Percentiles rank a stretch among this genome's conserved stretches.
phyloP scores from a whole-genome alignment of 176 grass and related monocot genomes.

The Phoenix roebelenii region DNA sequence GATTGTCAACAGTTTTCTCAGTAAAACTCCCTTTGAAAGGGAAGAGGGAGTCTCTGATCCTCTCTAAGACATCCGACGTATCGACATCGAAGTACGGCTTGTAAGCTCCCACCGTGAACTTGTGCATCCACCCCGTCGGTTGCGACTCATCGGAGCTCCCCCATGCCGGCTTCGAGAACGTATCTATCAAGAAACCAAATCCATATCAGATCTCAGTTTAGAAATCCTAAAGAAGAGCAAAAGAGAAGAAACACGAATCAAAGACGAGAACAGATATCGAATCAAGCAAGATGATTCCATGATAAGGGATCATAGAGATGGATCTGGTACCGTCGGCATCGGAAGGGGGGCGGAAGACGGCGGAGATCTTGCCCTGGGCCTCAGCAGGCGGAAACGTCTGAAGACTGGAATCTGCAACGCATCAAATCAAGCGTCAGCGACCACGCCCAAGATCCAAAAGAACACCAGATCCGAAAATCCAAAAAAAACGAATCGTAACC shows the following conservation, averaged over 20 bases:
- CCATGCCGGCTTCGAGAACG: slow-evolving; percentile 49
- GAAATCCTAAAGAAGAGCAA: slow-evolving; percentile 1
- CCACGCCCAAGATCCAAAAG: no score
- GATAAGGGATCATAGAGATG: not conserved
- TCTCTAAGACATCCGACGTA: slow-evolving; percentile 79
- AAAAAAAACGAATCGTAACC: not conserved
- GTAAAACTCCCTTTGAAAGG: slow-evolving; percentile 89
- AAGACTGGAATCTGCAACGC: slow-evolving; percentile 56
- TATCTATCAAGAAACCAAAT: slow-evolving; percentile 31
- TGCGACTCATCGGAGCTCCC: slow-evolving; percentile 45
- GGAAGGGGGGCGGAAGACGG: slow-evolving; percentile 75
- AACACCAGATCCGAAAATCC: no score
- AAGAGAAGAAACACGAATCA: not conserved
- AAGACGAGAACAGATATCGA: not conserved
- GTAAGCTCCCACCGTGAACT: slow-evolving; percentile 78
- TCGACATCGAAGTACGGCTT: slow-evolving; percentile 90
- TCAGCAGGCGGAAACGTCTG: slow-evolving; percentile 86
- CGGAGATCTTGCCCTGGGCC: slow-evolving; percentile 77
- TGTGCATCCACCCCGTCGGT: slow-evolving; percentile 68
- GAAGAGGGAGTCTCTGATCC: slow-evolving; percentile 90
- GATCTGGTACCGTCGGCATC: slow-evolving; percentile 86
- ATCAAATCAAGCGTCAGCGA: slow-evolving; percentile 2
- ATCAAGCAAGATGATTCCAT: no score
- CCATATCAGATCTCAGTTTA: slow-evolving; percentile 20
- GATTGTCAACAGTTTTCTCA: slow-evolving; percentile 80